Base-by-base conservation (phyloP, 2,329 filamentous ascomycete species). In the Tothia fuscella region DNA sequence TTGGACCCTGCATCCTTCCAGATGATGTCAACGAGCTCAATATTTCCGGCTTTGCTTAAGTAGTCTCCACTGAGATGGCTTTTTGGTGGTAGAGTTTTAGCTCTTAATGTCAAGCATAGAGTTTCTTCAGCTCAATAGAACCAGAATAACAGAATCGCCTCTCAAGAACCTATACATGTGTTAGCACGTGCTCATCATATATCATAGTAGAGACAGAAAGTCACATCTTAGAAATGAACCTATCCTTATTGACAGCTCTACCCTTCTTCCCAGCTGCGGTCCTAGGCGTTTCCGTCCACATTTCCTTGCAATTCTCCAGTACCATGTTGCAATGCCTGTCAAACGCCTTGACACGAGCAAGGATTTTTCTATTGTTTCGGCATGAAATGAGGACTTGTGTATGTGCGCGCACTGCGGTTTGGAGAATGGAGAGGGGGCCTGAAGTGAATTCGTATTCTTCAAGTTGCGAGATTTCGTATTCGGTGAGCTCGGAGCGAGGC, bases 281-380 rank as follows among this genome's bases (percentile, higher is more conserved):
- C 47, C 78, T 71, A 37, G 89, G 87, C 43, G 83, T 91, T 68
- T 98, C 91, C 7, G 88, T 95, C 91, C 91, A 98, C 89, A 98
- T 96, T 68, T 98, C 91, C 72, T 93, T 93, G 32, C 93, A 87
- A 53, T 94, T 94, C 70, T 94, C 87, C 36, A 95, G 71, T 3
- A 94, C 84, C 91, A 98, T 96, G 68, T 98, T 98, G 76, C 88
- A 96, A 66, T 98, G 91, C 47, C 91, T 76, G 66, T 98, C 91
- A 61, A 98, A 98, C 5, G 91, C 91, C 72, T 98, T 98, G 57
- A 98, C 89, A 49, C 91, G 82, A 39, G 89, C 91, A 42, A 98
- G 80, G 36, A 98, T 74, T 72, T 98, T 98, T 65, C 89, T 83
- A 71, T 96, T 96, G 76, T 94, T 95, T 51, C 91, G 87, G 67